These are phyloP conservation scores for Pythium grandisporangium DNA, from an alignment of 352 stramenopile species.

Conservation along the genomic window DNA sequence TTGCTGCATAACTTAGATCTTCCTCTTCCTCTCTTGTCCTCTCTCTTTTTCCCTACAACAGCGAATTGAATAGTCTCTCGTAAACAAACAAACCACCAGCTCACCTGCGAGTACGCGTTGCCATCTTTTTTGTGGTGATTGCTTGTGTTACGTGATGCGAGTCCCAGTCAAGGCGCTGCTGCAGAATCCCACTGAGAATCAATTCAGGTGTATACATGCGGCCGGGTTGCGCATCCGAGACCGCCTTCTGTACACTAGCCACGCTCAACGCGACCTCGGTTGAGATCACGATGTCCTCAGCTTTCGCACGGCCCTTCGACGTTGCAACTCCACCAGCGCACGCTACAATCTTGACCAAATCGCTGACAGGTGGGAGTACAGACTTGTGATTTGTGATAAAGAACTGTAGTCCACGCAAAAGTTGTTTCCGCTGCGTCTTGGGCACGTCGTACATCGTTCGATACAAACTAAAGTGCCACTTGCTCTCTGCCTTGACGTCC, in stretches of 20 bases:
- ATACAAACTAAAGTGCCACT: slow-evolving; percentile 38
- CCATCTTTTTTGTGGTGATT: too few species aligned
- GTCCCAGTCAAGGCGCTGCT: slow-evolving; percentile 18
- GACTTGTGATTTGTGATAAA: slow-evolving; percentile 46
- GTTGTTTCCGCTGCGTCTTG: slow-evolving; percentile 9
- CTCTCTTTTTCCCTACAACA: too few species aligned
- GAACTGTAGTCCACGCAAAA: slow-evolving; percentile 21
- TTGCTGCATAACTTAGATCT: too few species aligned
- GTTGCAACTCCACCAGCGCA: slow-evolving; percentile 13
- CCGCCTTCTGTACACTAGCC: slow-evolving; percentile 13
- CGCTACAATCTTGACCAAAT: slow-evolving; percentile 22
- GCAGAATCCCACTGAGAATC: slow-evolving; percentile 20
- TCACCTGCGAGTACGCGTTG: too few species aligned
- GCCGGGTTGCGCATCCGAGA: slow-evolving; percentile 2
- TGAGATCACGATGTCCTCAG: slow-evolving; percentile 18
- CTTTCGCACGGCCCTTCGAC: slow-evolving; percentile 5
- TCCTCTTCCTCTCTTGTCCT: too few species aligned
- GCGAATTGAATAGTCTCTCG: too few species aligned
- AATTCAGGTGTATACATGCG: slow-evolving; percentile 18
- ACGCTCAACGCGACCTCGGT: slow-evolving; percentile 11
- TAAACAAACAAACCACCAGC: too few species aligned
- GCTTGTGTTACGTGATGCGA: too few species aligned
- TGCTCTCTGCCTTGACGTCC: slow-evolving; percentile 26
- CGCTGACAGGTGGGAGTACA: slow-evolving; percentile 16
- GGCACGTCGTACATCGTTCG: slow-evolving; percentile 34